phyloP scores from a whole-genome alignment of 176 grass and related monocot genomes.

The sorghum (Sorghum bicolor) region Sorghum_bicolor_NCBIv3 NC_012876.2:1738001-1738500 shows the following conservation, averaged over 20 bases:
- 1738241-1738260: slow-evolving; percentile 66
- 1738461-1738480: slow-evolving; percentile 76
- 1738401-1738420: slow-evolving; percentile 26
- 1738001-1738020: slow-evolving; percentile 34
- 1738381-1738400: slow-evolving; percentile 15
- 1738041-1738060: slow-evolving; percentile 8
- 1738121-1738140: slow-evolving; percentile 44
- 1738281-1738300: slow-evolving; percentile 87
- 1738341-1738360: slow-evolving; percentile 74
- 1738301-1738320: slow-evolving; percentile 77
- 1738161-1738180: slow-evolving; percentile 40
- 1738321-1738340: slow-evolving; percentile 91
- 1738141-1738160: slow-evolving; percentile 63
- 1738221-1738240: slow-evolving; percentile 77
- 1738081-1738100: slow-evolving; percentile 16
- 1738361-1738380: slow-evolving; percentile 25
- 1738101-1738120: slow-evolving; percentile 34
- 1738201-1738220: slow-evolving; percentile 59
- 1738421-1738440: slow-evolving; percentile 49
- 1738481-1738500: slow-evolving; percentile 64
- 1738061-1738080: slow-evolving; percentile 6
- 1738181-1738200: slow-evolving; percentile 66
- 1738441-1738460: slow-evolving; percentile 68
- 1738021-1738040: slow-evolving; percentile 33
- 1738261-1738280: slow-evolving; percentile 89